Base-by-base conservation (phyloP, 2,329 filamentous ascomycete species). In the Akanthomyces muscarius region DNA sequence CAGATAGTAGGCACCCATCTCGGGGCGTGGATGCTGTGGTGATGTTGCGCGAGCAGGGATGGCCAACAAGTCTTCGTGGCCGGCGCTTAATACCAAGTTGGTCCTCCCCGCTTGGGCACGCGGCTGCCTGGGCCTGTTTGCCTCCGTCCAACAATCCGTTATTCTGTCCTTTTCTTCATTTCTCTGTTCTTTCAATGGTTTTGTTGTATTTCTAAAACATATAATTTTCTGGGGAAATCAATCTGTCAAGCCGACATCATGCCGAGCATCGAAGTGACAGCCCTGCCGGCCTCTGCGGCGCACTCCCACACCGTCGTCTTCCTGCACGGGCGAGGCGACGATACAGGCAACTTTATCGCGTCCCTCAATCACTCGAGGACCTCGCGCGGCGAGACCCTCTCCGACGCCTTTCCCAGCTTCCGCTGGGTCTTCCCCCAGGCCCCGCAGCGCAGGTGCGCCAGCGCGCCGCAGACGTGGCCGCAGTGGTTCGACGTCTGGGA, bases 401-500 rank as follows among this genome's bases (percentile, higher is more conserved):
- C 69, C 25, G 72, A 78, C 4, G 67, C 70, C 10, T 78, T 82
- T 42, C 80, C 81, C 5, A 74, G 75, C 5, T 74, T 82, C 67
- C 75, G 77, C 61, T 83, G 79, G 77, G 78, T 83, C 7, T 83
- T 83, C 61, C 80, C 80, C 11, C 74, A 76, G 59, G 78, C 80
- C 70, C 59, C 47, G 70, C 56, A 67, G 70, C 52, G 71, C 59
- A 16, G 7, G 41, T 67, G 70, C 52, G 71, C 60, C 25, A 21
- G 41, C 54, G 25, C 8, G 18, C 41, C 68, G 55, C 69, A 73
- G 30, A 64, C 68, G 8, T 62, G 67, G 62, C 73, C 76, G 10
- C 79, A 82, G 66, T 84, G 81, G 82, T 84, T 83, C 68, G 81
- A 84, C 67, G 74, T 82, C 42, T 80, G 75, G 72, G 78, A 79